Evolutionary conservation across 192 early-diverging fungal species (phyloP), one percentile per base, ranked within the genome.

Genomic region (Rhizophagus prolifer): DNA sequence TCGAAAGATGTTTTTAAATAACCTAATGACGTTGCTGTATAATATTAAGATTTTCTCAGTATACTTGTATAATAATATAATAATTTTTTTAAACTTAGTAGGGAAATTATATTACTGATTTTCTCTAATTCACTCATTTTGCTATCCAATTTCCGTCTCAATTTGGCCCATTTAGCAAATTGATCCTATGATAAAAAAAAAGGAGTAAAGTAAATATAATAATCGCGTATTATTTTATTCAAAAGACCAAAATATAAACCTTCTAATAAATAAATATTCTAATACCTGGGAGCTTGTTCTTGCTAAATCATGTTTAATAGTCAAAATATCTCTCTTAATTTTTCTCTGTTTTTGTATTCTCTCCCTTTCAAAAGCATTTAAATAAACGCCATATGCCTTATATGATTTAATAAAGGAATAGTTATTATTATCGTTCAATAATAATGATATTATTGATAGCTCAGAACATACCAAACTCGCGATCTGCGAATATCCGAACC

Each of bases 141-240:
- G 36, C 89, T 88, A 79, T 96, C 95, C 71, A 94, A 85, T 75
- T 89, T 87, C 78, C 95, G 88, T 54, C 92, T 88, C 78, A 95
- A 78, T 84, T 94, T 95, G 58, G 95, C 95, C 95, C 95, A 96
- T 81, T 89, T 91, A 28, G 95, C 94, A 88, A 96, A 96, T 85
- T 95, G 89, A 81, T 96, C 94, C 84, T 92, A 75, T 44, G 10
- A 44, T 44, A 30, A 13, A 70, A 36, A 31, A 31, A 25, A 47
- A 70, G 28, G 44, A 46, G 58, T 61, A 50, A 0, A n/a, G 3
- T 14, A 69, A 64, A 64, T 41, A 47, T 30, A 34, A 46, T 64
- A 66, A 67, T 31, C 31, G 38, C 54, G 9, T 46, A 31, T 26
- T 64, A 44, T 44, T 12, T 12, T 44, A 12, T 44, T 10, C 10